Evolutionary conservation across 2,329 filamentous ascomycete genomes (phyloP).

Genomic region (Aspergillus uvarum): DNA sequence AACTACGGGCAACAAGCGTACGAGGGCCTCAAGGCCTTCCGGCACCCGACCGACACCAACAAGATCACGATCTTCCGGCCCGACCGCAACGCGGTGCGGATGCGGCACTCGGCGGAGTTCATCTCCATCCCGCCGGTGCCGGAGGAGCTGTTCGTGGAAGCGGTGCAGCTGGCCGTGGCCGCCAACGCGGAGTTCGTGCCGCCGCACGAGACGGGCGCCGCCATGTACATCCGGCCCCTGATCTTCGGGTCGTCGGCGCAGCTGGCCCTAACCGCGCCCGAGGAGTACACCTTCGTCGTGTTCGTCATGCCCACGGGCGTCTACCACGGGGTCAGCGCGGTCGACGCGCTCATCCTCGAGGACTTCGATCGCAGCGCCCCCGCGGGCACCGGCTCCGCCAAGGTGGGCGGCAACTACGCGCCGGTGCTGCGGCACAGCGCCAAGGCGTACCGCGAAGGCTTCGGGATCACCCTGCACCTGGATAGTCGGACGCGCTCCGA

Average conservation of each 20-base stretch:
- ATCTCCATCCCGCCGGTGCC: constrained; percentile 82
- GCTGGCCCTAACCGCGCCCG: constrained; percentile 79
- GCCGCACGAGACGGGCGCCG: constrained; percentile 81
- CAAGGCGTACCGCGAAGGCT: constrained; percentile 73
- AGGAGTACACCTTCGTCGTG: constrained; percentile 89
- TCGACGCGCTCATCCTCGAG: constrained; percentile 84
- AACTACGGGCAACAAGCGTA: constrained; percentile 99
- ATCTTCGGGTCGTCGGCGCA: constrained; percentile 86
- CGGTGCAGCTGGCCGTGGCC: constrained; percentile 76
- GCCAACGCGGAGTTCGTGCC: constrained; percentile 90
- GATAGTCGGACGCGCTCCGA: constrained; percentile 81
- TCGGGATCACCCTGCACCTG: constrained; percentile 90
- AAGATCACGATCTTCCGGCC: constrained; percentile 85
- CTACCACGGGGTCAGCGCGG: constrained; percentile 85
- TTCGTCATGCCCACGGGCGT: constrained; percentile 90
- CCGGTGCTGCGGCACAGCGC: constrained; percentile 88
- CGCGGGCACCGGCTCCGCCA: constrained; percentile 84
- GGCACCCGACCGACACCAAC: constrained; percentile 64
- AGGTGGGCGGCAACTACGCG: constrained; percentile 94
- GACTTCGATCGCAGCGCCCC: constrained; percentile 94
- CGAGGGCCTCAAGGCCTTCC: constrained; percentile 97
- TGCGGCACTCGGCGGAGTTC: constrained; percentile 80
- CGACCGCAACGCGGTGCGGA: constrained; percentile 75
- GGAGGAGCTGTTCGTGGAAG: constrained; percentile 70
- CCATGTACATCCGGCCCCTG: constrained; percentile 88